Conservation (phyloP, 2,329 filamentous ascomycete genomes). For the Aureobasidium lini region DNA sequence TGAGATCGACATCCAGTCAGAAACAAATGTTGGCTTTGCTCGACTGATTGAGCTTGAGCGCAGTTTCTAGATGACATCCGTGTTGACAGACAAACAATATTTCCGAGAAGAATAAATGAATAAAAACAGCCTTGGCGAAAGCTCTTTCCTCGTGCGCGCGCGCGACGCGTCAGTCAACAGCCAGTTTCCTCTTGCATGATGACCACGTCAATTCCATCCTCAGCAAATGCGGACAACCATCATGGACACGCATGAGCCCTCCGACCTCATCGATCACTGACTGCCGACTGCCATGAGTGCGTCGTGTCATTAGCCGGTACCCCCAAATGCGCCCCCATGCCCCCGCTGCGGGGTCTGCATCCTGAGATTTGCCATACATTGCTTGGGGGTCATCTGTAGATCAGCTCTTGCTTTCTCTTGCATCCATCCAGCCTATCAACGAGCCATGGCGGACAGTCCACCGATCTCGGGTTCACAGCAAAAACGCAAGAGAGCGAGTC, state of each 20-base stretch:
- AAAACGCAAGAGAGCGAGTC: conserved; percentile 49
- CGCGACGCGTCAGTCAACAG: too few relatives aligned
- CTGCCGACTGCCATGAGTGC: too few relatives aligned
- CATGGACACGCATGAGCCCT: too few relatives aligned
- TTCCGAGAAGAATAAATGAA: too few relatives aligned
- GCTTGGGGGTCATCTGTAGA: not conserved
- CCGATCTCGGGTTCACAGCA: not conserved
- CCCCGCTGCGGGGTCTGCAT: conserved; percentile 1
- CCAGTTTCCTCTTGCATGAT: too few relatives aligned
- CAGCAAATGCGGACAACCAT: too few relatives aligned
- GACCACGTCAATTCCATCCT: too few relatives aligned
- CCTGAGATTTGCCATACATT: not conserved
- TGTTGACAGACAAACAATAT: not conserved
- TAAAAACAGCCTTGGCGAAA: too few relatives aligned
- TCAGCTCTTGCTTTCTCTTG: not conserved
- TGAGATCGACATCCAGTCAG: conserved; percentile 26
- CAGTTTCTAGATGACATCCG: not conserved
- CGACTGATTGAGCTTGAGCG: conserved; percentile 39
- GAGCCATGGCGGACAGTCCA: not conserved
- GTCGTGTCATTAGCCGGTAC: not conserved
- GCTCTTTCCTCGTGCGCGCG: too few relatives aligned
- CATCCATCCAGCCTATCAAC: not conserved
- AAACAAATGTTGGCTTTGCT: conserved; percentile 32
- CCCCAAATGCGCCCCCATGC: not conserved
- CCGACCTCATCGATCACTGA: too few relatives aligned